These are phyloP conservation scores for Zalaria obscura DNA, from an alignment of 2,329 filamentous ascomycete genomes.

Conservation along the genomic window DNA sequence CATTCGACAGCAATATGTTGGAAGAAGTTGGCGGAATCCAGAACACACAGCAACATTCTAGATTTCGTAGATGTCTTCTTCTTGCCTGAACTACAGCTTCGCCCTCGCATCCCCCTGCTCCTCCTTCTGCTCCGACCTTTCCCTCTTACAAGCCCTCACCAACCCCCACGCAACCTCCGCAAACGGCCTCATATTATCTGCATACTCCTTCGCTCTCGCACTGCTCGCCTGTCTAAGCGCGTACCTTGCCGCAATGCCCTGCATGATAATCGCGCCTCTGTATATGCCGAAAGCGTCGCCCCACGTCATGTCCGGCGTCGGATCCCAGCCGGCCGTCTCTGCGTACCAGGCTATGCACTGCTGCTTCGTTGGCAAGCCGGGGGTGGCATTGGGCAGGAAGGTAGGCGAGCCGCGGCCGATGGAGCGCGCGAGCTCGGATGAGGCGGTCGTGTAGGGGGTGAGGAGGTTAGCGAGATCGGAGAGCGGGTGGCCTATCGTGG, in stretches of 20 bases:
- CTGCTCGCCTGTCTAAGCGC: conserved; percentile 71
- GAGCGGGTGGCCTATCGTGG: conserved; percentile 88
- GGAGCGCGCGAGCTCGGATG: conserved; percentile 19
- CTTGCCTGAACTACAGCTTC: conserved; percentile 15
- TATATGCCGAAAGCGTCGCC: conserved; percentile 50
- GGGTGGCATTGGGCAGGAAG: conserved; percentile 49
- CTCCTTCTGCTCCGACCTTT: conserved; percentile 5
- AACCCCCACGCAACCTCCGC: conserved; percentile 67
- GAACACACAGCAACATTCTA: too few relatives aligned
- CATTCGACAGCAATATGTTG: too few relatives aligned
- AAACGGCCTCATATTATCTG: conserved; percentile 52
- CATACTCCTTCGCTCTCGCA: conserved; percentile 62
- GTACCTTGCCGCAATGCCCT: conserved; percentile 84
- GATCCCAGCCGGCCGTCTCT: conserved; percentile 57
- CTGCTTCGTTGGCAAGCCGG: conserved; percentile 49
- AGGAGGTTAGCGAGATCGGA: conserved; percentile 78
- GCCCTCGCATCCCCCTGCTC: conserved; percentile 15
- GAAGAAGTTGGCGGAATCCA: too few relatives aligned
- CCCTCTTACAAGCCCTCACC: conserved; percentile 34
- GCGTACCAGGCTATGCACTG: conserved; percentile 53
- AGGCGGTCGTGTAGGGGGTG: conserved; percentile 28
- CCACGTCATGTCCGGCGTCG: conserved; percentile 46
- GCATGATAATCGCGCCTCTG: conserved; percentile 50
- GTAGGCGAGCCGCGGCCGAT: conserved; percentile 27
- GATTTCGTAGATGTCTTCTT: not conserved